Conservation (phyloP, 352 stramenopile species). For the Thraustotheca clavata region DNA sequence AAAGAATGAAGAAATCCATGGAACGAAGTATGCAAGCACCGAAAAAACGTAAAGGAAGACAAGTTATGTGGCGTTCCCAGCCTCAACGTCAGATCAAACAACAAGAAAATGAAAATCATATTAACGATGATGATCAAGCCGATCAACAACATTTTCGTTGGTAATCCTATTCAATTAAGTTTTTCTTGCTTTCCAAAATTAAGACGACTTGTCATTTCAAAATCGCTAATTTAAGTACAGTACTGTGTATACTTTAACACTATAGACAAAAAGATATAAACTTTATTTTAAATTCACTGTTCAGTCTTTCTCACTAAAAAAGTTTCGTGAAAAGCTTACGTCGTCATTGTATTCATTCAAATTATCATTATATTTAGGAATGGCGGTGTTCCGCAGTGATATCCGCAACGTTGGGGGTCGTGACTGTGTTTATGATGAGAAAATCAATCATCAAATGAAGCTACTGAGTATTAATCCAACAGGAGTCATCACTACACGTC, state of each 20-base stretch:
- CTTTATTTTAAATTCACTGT: too few species aligned
- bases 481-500: neutral
- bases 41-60: slow-evolving; percentile 87
- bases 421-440: slow-evolving; percentile 17
- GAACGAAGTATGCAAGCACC: slow-evolving; percentile 88
- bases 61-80: slow-evolving; percentile 90
- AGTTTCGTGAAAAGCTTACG: too few species aligned
- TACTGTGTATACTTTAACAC: too few species aligned
- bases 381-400: slow-evolving; percentile 13
- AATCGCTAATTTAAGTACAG: too few species aligned
- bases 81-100: slow-evolving; percentile 69
- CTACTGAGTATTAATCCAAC: slow-evolving; percentile 15
- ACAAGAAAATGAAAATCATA: slow-evolving; percentile 66
- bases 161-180: slow-evolving; percentile 32
- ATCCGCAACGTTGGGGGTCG: slow-evolving; percentile 18
- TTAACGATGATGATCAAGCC: slow-evolving; percentile 71
- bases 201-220: too few species aligned
- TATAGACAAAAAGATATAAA: too few species aligned
- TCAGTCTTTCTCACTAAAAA: too few species aligned
- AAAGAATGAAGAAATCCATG: slow-evolving; percentile 92
- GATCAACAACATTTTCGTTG: slow-evolving; percentile 81
- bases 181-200: too few species aligned
- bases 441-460: slow-evolving; percentile 21
- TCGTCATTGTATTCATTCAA: neutral
- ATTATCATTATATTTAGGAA: neutral